phyloP scores from a whole-genome alignment of 352 stramenopile species.

The Blastocystis sp. region DNA sequence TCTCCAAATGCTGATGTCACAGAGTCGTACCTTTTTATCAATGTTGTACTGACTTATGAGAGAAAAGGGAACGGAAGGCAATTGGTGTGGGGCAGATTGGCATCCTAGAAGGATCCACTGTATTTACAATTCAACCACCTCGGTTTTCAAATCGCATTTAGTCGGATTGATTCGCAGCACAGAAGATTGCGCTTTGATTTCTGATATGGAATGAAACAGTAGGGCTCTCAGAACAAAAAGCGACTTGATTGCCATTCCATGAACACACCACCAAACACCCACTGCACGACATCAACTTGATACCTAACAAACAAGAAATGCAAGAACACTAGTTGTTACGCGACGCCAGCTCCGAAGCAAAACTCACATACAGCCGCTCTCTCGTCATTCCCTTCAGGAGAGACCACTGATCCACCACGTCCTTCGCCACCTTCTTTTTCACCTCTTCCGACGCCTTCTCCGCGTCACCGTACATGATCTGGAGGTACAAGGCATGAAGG shows the following conservation, averaged over 20 bases:
- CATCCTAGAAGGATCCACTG: too few relatives aligned
- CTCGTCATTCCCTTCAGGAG: background rate
- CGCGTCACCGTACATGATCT: background rate
- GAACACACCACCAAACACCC: too few relatives aligned
- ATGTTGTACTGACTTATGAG: background rate
- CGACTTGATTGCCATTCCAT: too few relatives aligned
- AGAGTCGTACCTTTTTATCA: conserved; percentile 3
- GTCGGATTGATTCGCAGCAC: too few relatives aligned
- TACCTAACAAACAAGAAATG: background rate
- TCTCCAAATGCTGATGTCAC: too few relatives aligned
- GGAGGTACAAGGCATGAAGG: background rate
- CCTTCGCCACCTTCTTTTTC: background rate
- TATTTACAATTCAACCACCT: background rate
- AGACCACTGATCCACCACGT: background rate
- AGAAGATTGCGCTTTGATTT: too few relatives aligned
- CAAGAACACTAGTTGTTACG: background rate
- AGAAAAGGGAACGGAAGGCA: background rate
- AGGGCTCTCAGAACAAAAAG: too few relatives aligned
- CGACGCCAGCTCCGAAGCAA: conserved; percentile 12
- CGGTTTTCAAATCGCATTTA: too few relatives aligned
- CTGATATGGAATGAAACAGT: too few relatives aligned
- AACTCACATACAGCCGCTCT: background rate
- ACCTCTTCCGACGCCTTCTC: background rate
- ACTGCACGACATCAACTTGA: background rate
- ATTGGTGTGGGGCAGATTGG: background rate